Percentiles rank a stretch among this genome's conserved stretches.
phyloP scores from a whole-genome alignment of 2,329 filamentous ascomycete genomes.

The Trichophyton equinum region DNA sequence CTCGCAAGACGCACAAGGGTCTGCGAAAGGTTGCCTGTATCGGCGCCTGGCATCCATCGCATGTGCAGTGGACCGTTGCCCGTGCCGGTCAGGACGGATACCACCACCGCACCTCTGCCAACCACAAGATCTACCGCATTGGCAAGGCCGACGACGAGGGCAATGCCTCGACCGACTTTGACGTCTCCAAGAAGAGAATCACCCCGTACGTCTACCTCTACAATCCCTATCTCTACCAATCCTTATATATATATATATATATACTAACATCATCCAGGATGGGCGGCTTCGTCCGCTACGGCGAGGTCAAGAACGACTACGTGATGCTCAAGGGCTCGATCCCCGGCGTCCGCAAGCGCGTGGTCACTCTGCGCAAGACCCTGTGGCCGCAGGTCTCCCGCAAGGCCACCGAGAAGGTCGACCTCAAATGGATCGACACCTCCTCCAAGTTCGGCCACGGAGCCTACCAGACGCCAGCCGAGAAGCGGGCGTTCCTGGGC shows the following conservation, averaged over 20 bases:
- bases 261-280: constrained; percentile 49
- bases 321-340: constrained; percentile 95
- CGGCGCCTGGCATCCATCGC: constrained; percentile 98
- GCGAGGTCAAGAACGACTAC: constrained; percentile 99
- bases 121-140: constrained; percentile 99
- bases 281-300: constrained; percentile 98
- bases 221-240: no score
- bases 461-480: constrained; percentile 94
- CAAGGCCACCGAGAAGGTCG: constrained; percentile 95
- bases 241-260: neutral
- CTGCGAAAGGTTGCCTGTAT: constrained; percentile 99
- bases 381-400: constrained; percentile 96
- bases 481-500: constrained; percentile 97
- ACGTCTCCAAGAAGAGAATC: constrained; percentile 98
- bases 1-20: constrained; percentile 99
- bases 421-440: constrained; percentile 99
- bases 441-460: constrained; percentile 99
- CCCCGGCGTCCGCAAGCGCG: constrained; percentile 97
- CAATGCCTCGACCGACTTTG: constrained; percentile 88
- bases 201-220: constrained; percentile 62
- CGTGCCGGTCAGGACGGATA: constrained; percentile 99
- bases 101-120: constrained; percentile 99
- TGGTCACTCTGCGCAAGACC: constrained; percentile 97
- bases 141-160: constrained; percentile 83
- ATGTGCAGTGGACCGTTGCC: constrained; percentile 99